Base-by-base conservation (phyloP, 2,329 filamentous ascomycete genomes). In the Rutstroemia sp. region DNA sequence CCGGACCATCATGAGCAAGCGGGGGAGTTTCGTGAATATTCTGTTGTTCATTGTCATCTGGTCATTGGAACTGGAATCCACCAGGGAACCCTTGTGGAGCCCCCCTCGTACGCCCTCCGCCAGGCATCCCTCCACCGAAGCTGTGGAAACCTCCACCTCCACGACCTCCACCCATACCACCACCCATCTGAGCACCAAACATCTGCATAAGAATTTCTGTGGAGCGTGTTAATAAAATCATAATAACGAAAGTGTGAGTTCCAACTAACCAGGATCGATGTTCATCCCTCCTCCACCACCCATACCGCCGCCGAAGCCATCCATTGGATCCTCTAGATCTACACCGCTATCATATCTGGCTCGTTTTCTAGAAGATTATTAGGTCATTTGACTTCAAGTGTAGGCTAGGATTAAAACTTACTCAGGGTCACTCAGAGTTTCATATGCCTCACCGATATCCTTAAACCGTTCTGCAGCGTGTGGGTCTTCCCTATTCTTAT, bases 371-470 rank as follows among this genome's bases (percentile, higher is more conserved):
- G 60, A 49, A 46, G 42, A 5, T 19, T 19, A 65, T 80, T 70
- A 80, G 73, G 18, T 18, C 50, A 57, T n/a, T 14, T 46, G 48
- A 45, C 59, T 42, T 34, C 34, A 19, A 42, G 52, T 5, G 14
- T 14, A 9, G 16, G 39, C 39, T 19, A 12, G 25, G 19, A 41
- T 18, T n/a, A 42, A 42, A 47, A 83, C 87, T 74, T 87, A 91
- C 86, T 96, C 86, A 76, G 91, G 79, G 73, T 99, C 94, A 69
- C 89, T 96, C 74, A 99, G 76, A 50, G 87, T 95, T 75, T 99
- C 94, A 71, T 99, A 96, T 42, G 92, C 92, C 77, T 99, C 94
- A 67, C 91, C 89, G 71, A 96, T 88, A 71, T 99, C 94, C 81
- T 99, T 97, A 81, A 99, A 99, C 69, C 89, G 86, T 65, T 90